Base-by-base conservation (phyloP, 2,329 filamentous ascomycete genomes). In the Phyllosticta citrichinensis region DNA sequence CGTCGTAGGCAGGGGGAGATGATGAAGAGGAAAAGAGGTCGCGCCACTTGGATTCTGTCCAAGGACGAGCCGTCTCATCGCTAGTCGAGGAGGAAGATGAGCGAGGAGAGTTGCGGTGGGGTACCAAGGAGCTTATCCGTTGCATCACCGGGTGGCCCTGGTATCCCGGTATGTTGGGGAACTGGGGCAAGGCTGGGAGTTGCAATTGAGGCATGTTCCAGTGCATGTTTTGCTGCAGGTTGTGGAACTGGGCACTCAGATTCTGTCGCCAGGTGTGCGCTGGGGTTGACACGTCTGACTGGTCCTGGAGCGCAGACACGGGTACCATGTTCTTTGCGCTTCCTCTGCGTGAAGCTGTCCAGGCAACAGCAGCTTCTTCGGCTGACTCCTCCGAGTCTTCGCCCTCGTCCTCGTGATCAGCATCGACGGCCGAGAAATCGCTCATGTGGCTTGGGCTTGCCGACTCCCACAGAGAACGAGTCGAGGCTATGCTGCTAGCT, bases 1-100 rank as follows among this genome's bases (percentile, higher is more conserved):
- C 89, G 58, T 91, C 86, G 65, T 94, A 94, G 0, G 89, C 83
- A 11, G 89, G 89, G 10, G 89, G 89, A 33, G 82, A 78, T 78
- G 58, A 84, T 81, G 60, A 76, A 4, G 60, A 51, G 1, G 50
- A 54, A 10, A 61, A 61, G 59, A 72, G 70, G 55, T 59, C 64
- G 65, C 33, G 66, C 70, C 58, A 58, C 24, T 35, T 64, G 25
- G 57, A 61, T 11, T 64, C 58, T 17, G 30, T n/a, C 17, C 51
- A 20, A 22, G 60, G 58, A 19, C 25, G 54, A 20, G 75, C 80
- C 5, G 83, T 80, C 56, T 57, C 61, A 30, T 62, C 56, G 51
- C 40, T 40, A 11, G 51, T 24, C 20, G 58, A 53, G 19, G 57
- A 56, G 4, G 60, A 51, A 1, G 62, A 40, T 3, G 58, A 58